Conservation (phyloP, 2,329 filamentous ascomycete genomes). For the Podosphaera fusca region DNA sequence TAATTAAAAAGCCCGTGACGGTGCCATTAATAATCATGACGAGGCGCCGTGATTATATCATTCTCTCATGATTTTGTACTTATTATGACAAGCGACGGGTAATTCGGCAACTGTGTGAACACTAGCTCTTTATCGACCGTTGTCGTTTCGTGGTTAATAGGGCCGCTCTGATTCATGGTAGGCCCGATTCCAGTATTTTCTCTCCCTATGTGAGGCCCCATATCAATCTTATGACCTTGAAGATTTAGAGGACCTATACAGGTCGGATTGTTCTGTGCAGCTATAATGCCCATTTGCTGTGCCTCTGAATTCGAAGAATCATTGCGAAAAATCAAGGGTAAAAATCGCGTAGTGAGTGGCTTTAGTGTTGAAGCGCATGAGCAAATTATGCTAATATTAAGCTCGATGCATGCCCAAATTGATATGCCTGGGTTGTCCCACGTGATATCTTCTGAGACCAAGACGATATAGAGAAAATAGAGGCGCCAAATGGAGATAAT, state of each 20-base stretch:
- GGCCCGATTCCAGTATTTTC: neutral
- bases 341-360: slow-evolving; percentile 18
- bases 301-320: neutral
- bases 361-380: slow-evolving; percentile 27
- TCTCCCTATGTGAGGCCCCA: neutral
- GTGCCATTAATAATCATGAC: no score
- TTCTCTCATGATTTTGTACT: neutral
- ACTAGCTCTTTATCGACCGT: neutral
- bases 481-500: slow-evolving; percentile 3
- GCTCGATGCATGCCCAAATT: slow-evolving; percentile 21
- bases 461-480: slow-evolving; percentile 1
- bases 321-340: slow-evolving; percentile 4
- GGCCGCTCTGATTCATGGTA: neutral
- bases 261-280: neutral
- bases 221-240: neutral
- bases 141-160: neutral
- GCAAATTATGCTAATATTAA: slow-evolving; percentile 26
- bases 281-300: neutral
- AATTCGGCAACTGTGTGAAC: neutral
- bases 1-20: no score
- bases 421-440: slow-evolving; percentile 2
- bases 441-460: slow-evolving; percentile 1
- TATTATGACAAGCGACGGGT: neutral
- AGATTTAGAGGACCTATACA: neutral
- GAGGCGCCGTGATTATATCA: no score